phyloP scores from a whole-genome alignment of 495 filamentous ascomycete genomes.

The Penicillium egyptiacum region DNA sequence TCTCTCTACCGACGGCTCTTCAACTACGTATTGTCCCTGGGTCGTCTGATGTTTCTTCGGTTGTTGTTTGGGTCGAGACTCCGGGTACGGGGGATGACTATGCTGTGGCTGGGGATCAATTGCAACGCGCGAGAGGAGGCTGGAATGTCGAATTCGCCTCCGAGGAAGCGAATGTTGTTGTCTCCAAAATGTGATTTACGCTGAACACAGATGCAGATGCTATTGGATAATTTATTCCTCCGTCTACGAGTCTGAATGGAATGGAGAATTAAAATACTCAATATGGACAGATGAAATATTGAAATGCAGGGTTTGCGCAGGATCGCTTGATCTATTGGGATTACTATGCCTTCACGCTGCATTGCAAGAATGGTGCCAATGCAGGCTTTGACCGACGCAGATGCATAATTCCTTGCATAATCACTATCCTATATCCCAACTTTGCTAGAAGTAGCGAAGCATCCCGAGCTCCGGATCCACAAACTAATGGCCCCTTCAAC shows the following conservation, averaged over 20 bases:
- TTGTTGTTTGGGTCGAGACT: slow-evolving; percentile 17
- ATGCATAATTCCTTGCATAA: background rate
- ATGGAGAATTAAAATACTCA: background rate
- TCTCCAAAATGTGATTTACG: slow-evolving; percentile 9
- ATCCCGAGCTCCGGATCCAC: too few species aligned
- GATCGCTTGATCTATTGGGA: background rate
- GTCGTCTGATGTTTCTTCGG: background rate
- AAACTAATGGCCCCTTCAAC: too few species aligned
- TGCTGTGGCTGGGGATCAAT: background rate
- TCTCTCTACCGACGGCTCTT: background rate
- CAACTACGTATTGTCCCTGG: background rate
- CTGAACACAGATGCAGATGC: background rate
- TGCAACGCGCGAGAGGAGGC: slow-evolving; percentile 8
- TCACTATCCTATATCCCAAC: too few species aligned
- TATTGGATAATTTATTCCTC: background rate
- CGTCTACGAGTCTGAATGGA: background rate
- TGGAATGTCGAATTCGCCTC: slow-evolving; percentile 14
- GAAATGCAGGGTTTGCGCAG: background rate
- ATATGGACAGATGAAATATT: background rate
- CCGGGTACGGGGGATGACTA: slow-evolving; percentile 9
- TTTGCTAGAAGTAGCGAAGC: too few species aligned
- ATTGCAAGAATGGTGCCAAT: background rate
- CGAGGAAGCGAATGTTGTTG: slow-evolving; percentile 9
- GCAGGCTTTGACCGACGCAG: background rate
- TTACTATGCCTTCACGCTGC: background rate